These are phyloP conservation scores for Pittosporum tobira DNA, from an alignment of 129 eudicot genomes.

Conservation along the genomic window DNA sequence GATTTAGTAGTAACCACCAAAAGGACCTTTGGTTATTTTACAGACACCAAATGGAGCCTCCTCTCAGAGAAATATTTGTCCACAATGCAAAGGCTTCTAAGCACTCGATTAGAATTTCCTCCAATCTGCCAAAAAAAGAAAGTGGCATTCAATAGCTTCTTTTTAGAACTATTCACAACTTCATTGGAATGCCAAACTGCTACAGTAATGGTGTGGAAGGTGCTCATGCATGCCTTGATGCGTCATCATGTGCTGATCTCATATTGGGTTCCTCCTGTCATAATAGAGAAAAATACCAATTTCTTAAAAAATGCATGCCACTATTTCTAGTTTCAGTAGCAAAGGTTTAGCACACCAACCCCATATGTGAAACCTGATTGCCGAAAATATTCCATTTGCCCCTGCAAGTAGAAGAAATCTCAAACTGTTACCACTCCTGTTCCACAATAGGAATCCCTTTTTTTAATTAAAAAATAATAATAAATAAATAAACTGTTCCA, in stretches of 20 bases:
- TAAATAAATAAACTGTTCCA: no score
- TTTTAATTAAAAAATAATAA: no score
- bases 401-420: constrained; percentile 46
- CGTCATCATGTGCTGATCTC: constrained; percentile 73
- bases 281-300: background rate
- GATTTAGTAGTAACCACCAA: background rate
- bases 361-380: constrained; percentile 61
- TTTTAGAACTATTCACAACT: background rate
- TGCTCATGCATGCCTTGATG: constrained; percentile 56
- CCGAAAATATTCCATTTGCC: constrained; percentile 90
- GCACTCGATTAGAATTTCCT: background rate
- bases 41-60: background rate
- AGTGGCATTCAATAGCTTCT: background rate
- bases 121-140: background rate
- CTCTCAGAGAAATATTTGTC: background rate
- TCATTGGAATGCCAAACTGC: background rate
- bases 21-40: background rate
- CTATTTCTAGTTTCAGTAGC: constrained; percentile 1
- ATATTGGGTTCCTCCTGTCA: constrained; percentile 77
- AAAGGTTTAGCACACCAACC: constrained; percentile 39
- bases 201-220: no score
- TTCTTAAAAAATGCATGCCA: background rate
- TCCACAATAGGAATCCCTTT: no score
- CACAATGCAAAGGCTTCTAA: no score
- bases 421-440: constrained; percentile 13